These are phyloP conservation scores for Angomonas deanei DNA, from an alignment of 208 protist genomes.

Conservation along the genomic window DNA sequence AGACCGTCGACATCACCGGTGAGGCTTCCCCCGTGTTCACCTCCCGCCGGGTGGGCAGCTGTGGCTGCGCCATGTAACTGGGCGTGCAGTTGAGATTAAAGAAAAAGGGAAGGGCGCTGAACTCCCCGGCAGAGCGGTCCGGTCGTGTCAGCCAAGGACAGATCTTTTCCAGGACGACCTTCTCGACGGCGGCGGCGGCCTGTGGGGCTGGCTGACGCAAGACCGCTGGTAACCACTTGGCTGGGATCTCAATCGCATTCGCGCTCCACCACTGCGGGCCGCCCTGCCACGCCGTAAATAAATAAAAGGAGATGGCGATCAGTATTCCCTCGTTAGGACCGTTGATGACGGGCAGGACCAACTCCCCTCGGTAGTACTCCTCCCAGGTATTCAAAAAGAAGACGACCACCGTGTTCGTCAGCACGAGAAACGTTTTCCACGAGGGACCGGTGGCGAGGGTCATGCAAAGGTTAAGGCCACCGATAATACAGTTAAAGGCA, in stretches of 20 bases:
- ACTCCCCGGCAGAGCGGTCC: background rate
- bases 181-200: slow-evolving; percentile 39
- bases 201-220: slow-evolving; percentile 44
- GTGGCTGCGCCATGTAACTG: slow-evolving; percentile 29
- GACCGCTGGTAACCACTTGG: slow-evolving; percentile 31
- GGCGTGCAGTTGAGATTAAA: slow-evolving; percentile 49
- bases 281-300: slow-evolving; percentile 55
- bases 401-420: slow-evolving; percentile 40
- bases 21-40: background rate
- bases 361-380: slow-evolving; percentile 79
- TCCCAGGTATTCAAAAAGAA: slow-evolving; percentile 89
- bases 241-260: slow-evolving; percentile 43
- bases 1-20: slow-evolving; percentile 18
- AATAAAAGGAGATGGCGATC: slow-evolving; percentile 44
- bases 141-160: slow-evolving; percentile 33
- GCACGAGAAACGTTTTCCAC: slow-evolving; percentile 63
- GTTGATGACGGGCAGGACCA: slow-evolving; percentile 87
- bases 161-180: slow-evolving; percentile 17
- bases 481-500: slow-evolving; percentile 75
- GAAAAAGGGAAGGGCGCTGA: slow-evolving; percentile 25
- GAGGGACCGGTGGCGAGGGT: slow-evolving; percentile 43
- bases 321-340: slow-evolving; percentile 88
- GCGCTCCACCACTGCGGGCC: slow-evolving; percentile 69
- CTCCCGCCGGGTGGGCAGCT: slow-evolving; percentile 13
- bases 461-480: slow-evolving; percentile 39